Conservation (phyloP, 805 yeast genomes). For the Yarrowia divulgata region DNA sequence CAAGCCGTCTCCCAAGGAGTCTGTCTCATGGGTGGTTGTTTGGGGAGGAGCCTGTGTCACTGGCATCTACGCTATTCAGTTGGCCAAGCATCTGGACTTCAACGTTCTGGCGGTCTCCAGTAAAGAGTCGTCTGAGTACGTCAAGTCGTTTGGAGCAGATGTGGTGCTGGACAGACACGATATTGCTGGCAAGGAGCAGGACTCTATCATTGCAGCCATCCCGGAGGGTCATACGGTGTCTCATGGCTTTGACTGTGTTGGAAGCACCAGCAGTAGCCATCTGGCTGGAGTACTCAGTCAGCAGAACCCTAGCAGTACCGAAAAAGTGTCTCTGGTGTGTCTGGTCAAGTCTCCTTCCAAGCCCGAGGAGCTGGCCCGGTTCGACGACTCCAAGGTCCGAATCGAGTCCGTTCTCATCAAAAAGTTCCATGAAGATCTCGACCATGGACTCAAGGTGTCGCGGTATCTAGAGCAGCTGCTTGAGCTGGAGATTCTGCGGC, state of each 20-base stretch:
- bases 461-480: conserved; percentile 9
- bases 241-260: conserved; percentile 39
- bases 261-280: conserved; percentile 26
- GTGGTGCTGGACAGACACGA: conserved; percentile 33
- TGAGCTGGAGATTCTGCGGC: conserved; percentile 10
- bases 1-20: neutral
- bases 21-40: conserved; percentile 7
- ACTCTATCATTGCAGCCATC: conserved; percentile 9
- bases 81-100: conserved; percentile 27
- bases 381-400: conserved; percentile 11
- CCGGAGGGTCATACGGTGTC: conserved; percentile 4
- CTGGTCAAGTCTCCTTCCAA: conserved; percentile 29
- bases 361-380: conserved; percentile 22
- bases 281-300: conserved; percentile 17
- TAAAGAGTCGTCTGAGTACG: conserved; percentile 8
- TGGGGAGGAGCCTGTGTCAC: conserved; percentile 40
- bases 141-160: conserved; percentile 37
- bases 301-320: neutral
- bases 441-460: conserved; percentile 29
- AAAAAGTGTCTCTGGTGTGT: conserved; percentile 22
- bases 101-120: conserved; percentile 35
- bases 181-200: conserved; percentile 28
- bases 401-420: conserved; percentile 37
- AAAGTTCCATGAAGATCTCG: conserved; percentile 32
- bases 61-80: conserved; percentile 35